These are phyloP conservation scores for Rhodofomes roseus DNA, from an alignment of 1,284 basidiomycete genomes.

Conservation along the genomic window DNA sequence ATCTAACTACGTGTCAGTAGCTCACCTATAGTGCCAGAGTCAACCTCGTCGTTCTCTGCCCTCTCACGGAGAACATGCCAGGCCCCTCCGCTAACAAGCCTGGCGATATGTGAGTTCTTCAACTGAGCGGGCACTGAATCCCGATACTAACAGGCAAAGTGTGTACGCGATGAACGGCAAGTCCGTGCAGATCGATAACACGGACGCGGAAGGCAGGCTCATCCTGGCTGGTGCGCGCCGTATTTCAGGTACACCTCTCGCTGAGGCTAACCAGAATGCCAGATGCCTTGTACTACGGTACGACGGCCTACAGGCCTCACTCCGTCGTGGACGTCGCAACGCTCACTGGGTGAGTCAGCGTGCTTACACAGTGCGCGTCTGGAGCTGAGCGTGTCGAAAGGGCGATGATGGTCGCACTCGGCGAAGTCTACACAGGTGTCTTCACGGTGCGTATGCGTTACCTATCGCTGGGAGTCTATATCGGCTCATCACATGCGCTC, in stretches of 20 bases:
- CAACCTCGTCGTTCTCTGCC: conserved; percentile 71
- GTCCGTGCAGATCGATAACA: conserved; percentile 86
- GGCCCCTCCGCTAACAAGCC: conserved; percentile 86
- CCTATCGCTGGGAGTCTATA: not conserved
- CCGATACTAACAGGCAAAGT: too few species aligned
- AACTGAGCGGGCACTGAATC: too few species aligned
- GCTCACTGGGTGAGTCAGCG: conserved; percentile 52
- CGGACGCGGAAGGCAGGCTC: conserved; percentile 85
- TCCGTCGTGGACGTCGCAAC: conserved; percentile 87
- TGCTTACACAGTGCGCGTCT: not conserved
- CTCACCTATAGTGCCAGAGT: conserved; percentile 40
- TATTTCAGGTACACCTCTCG: not conserved
- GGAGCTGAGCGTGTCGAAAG: conserved; percentile 29
- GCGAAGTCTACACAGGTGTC: conserved; percentile 75
- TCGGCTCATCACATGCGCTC: too few species aligned
- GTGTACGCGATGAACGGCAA: conserved; percentile 89
- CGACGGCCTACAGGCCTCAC: conserved; percentile 75
- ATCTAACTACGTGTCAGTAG: not conserved
- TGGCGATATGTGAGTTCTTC: conserved; percentile 63
- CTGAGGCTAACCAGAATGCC: conserved; percentile 3
- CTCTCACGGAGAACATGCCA: conserved; percentile 87
- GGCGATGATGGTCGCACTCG: conserved; percentile 65
- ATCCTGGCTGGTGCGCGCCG: conserved; percentile 57
- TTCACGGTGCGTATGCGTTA: conserved; percentile 56
- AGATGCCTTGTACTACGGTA: conserved; percentile 87